phyloP scores from a whole-genome alignment of 2,329 filamentous ascomycete genomes.

The Fusarium chaquense region DNA sequence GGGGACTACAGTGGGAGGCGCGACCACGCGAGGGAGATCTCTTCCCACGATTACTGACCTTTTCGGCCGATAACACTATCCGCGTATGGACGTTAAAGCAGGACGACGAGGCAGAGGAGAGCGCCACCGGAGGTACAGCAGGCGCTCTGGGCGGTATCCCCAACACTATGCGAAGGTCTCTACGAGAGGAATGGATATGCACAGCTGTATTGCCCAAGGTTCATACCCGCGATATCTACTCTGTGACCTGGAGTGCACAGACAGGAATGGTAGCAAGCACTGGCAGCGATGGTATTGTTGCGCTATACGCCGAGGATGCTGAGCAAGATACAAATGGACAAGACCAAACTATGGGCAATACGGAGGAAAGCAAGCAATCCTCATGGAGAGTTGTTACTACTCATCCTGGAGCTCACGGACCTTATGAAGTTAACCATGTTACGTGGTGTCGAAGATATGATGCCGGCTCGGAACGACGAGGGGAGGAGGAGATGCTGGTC shows the following conservation, averaged over 20 bases:
- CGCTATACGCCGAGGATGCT: slow-evolving; percentile 68
- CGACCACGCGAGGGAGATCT: slow-evolving; percentile 53
- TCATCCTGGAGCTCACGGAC: slow-evolving; percentile 82
- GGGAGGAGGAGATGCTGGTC: slow-evolving; percentile 84
- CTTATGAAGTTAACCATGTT: slow-evolving; percentile 94
- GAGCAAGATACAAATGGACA: slow-evolving; percentile 42
- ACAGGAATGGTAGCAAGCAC: slow-evolving; percentile 87
- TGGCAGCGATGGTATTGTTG: slow-evolving; percentile 86
- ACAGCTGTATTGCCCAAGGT: slow-evolving; percentile 78
- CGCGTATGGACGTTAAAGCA: slow-evolving; percentile 79
- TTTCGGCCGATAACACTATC: slow-evolving; percentile 84
- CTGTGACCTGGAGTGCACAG: slow-evolving; percentile 82
- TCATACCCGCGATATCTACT: slow-evolving; percentile 87
- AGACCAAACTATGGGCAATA: slow-evolving; percentile 43
- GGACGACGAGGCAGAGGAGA: slow-evolving; percentile 56
- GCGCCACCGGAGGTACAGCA: slow-evolving; percentile 52
- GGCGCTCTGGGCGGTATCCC: slow-evolving; percentile 73
- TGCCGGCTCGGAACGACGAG: slow-evolving; percentile 64
- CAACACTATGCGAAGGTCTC: slow-evolving; percentile 85
- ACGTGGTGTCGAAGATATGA: slow-evolving; percentile 87
- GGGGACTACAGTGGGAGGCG: slow-evolving; percentile 82
- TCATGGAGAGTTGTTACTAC: slow-evolving; percentile 79
- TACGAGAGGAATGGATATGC: slow-evolving; percentile 87
- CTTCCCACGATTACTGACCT: slow-evolving; percentile 79
- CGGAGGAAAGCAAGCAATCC: slow-evolving; percentile 41